A percentile compares a stretch with the other conserved stretches of the same genome.
These are phyloP conservation scores for Zelopaecilomyces penicillatus DNA, from an alignment of 2,329 filamentous ascomycete species.

Conservation along the genomic window DNA sequence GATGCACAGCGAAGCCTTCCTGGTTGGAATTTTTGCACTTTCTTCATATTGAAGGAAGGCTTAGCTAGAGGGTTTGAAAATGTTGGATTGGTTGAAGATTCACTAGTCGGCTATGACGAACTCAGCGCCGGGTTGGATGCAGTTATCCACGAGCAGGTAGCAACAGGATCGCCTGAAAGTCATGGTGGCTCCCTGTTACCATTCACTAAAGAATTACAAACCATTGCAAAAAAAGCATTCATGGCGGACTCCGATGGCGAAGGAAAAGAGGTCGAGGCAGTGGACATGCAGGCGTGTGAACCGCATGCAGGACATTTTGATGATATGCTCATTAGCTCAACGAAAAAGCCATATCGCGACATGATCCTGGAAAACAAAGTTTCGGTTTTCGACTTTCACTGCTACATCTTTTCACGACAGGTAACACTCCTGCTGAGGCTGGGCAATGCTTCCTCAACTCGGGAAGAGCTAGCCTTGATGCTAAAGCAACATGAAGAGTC, in stretches of 20 bases:
- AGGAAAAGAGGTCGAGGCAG: constrained; percentile 32
- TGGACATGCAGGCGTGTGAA: constrained; percentile 42
- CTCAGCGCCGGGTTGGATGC: constrained; percentile 79
- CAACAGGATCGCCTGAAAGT: constrained; percentile 49
- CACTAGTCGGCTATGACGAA: constrained; percentile 89
- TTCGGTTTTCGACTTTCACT: constrained; percentile 89
- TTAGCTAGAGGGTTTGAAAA: constrained; percentile 91
- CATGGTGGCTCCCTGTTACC: constrained; percentile 65
- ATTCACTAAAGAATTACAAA: constrained; percentile 66
- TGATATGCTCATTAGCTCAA: constrained; percentile 53
- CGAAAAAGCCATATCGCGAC: constrained; percentile 77
- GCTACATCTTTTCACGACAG: constrained; percentile 88
- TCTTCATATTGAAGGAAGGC: constrained; percentile 96
- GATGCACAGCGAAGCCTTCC: constrained; percentile 79
- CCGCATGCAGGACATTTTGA: constrained; percentile 33
- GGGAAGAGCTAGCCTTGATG: constrained; percentile 54
- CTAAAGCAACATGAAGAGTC: constrained; percentile 54
- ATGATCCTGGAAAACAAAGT: constrained; percentile 92
- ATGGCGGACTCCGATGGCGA: constrained; percentile 24
- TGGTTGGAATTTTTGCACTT: constrained; percentile 99
- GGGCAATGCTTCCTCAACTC: constrained; percentile 61
- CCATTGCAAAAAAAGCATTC: constrained; percentile 45
- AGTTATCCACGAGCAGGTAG: constrained; percentile 65
- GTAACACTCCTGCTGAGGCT: constrained; percentile 72
- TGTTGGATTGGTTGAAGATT: constrained; percentile 91